These are phyloP conservation scores for Gastrodia elata DNA, from an alignment of 106 monocot species.

Conservation along the genomic window DNA sequence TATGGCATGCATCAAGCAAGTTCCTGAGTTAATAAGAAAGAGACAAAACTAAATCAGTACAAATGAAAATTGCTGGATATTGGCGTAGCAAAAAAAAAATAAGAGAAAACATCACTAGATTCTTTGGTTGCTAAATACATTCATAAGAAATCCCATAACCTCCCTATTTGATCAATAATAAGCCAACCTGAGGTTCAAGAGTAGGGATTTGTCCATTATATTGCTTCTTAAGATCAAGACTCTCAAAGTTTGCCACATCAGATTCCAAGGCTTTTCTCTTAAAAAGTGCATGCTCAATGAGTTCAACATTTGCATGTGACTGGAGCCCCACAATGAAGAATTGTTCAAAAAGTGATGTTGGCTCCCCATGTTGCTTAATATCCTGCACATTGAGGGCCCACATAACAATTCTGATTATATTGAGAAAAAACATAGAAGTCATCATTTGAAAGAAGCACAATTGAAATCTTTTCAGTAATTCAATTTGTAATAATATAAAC, in stretches of 20 bases:
- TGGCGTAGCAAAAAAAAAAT: background rate
- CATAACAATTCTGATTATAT: background rate
- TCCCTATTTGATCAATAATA: background rate
- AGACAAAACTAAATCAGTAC: background rate
- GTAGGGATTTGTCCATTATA: constrained; percentile 55
- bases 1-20: background rate
- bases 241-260: constrained; percentile 63
- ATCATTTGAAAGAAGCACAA: background rate
- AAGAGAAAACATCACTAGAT: background rate
- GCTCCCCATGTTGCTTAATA: constrained; percentile 44
- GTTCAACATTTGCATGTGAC: constrained; percentile 73
- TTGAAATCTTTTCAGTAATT: background rate
- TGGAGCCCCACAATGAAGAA: constrained; percentile 92
- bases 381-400: constrained; percentile 29
- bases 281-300: constrained; percentile 70
- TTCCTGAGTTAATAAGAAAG: background rate
- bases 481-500: background rate
- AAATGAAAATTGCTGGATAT: background rate
- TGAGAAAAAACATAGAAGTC: background rate
- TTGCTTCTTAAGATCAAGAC: constrained; percentile 54
- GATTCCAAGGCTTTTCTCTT: constrained; percentile 73
- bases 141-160: background rate
- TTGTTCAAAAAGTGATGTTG: constrained; percentile 75
- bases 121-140: background rate
- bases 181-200: constrained; percentile 80